Base-by-base conservation (phyloP, 345 rosid species). In the Luvunga scandens region DNA sequence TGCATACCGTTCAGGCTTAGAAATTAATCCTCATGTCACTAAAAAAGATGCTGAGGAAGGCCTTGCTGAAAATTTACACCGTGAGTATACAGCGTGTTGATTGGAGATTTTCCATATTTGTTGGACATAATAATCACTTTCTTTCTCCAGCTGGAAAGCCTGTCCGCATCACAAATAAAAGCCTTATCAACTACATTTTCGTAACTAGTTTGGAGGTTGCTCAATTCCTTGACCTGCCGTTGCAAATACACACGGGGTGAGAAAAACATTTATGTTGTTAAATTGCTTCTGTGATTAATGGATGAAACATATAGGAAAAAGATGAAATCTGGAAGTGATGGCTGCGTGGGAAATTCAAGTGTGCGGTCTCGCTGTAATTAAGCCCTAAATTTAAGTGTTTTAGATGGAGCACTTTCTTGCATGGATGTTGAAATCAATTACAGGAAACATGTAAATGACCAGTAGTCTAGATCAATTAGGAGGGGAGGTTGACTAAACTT, bases 221-320 rank as follows among this genome's bases (percentile, higher is more conserved):
- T 66, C 66, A 71, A 59, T 63, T 66, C 74, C 85, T 85, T 72
- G 89, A 90, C 90, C 81, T 96, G 88, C 98, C 99, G 39, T 71
- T 96, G 79, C 98, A 96, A 83, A 91, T 96, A 88, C 98, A 96
- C 86, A 91, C 98, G 48, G 99, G 98, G 99, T 96, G 91, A 87
- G 68, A 39, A 30, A 42, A 76, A 80, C 25, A 55, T 73, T 73
- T 9, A 22, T 53, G 38, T 42, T 77, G 50, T 75, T 69, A 69
- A 72, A 66, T 77, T 50, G 59, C 38, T 78, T 61, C 72, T 66
- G 25, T 75, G 64, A 36, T 50, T 67, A 50, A 61, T 79, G 61
- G 31, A 25, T 67, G 16, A 33, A 78, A 67, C 9, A 77, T 71
- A 27, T 27, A 72, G 36, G 50, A 64, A 73, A 77, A 34, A 78